Evolutionary conservation across 768 basidiomycete species (phyloP).

Genomic region (Glaciozyma antarctica): DNA sequence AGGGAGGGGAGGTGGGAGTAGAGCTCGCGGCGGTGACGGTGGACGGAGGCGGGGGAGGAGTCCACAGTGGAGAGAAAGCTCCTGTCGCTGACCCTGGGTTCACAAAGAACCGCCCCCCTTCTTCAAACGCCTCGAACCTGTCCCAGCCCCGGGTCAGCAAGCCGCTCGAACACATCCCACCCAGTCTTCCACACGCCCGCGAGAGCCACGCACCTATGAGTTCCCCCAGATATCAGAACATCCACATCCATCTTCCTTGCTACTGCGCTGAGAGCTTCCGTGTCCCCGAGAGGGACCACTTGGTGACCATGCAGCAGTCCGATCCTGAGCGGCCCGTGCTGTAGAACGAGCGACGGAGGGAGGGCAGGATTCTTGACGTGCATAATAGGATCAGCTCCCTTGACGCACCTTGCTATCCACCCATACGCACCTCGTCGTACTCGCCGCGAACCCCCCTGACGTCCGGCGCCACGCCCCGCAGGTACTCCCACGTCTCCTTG

Average conservation of each 20-base stretch:
- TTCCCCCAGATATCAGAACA: conserved; percentile 84
- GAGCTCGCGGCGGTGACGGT: background rate
- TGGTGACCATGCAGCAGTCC: conserved; percentile 93
- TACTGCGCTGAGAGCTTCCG: conserved; percentile 76
- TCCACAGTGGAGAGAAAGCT: conserved; percentile 47
- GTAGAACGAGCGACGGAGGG: conserved; percentile 68
- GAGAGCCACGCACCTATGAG: conserved; percentile 61
- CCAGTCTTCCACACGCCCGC: too few relatives aligned
- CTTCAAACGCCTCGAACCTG: conserved; percentile 89
- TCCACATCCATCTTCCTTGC: conserved; percentile 97
- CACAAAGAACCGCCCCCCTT: conserved; percentile 83
- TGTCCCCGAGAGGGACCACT: conserved; percentile 79
- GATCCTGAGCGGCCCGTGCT: conserved; percentile 76
- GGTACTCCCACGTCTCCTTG: conserved; percentile 92
- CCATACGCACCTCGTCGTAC: conserved; percentile 71
- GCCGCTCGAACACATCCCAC: background rate
- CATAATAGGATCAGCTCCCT: background rate
- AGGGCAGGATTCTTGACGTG: conserved; percentile 56
- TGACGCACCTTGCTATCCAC: background rate
- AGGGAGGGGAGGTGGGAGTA: conserved; percentile 2
- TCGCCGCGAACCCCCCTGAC: conserved; percentile 87
- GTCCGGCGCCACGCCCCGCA: conserved; percentile 85
- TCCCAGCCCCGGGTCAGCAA: background rate
- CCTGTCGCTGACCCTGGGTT: conserved; percentile 94
- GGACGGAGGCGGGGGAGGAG: conserved; percentile 1